These are phyloP conservation scores for Aspergillus novoparasiticus DNA, from an alignment of 2,329 filamentous ascomycete genomes.

Conservation along the genomic window DNA sequence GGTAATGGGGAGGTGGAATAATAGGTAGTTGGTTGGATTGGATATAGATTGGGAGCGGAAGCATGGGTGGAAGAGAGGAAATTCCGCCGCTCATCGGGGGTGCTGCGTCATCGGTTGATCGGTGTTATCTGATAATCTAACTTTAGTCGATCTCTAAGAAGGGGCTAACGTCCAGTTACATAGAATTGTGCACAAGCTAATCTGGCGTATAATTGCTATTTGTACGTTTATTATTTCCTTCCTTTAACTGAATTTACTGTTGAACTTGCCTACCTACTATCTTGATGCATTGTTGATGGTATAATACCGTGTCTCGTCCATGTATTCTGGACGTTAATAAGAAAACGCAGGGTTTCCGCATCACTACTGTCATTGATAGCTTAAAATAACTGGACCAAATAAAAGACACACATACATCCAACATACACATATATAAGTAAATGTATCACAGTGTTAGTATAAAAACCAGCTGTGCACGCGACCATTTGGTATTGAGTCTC, in stretches of 20 bases:
- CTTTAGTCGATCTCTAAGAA: neutral
- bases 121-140: constrained; percentile 17
- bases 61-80: constrained; percentile 2
- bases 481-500: neutral
- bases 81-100: constrained; percentile 22
- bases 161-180: neutral
- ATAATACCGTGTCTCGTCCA: neutral
- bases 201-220: neutral
- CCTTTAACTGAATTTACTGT: neutral
- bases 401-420: neutral
- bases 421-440: neutral
- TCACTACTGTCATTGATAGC: neutral
- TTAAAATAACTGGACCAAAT: neutral
- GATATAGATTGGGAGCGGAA: neutral
- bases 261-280: neutral
- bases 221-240: neutral
- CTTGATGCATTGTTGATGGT: neutral
- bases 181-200: neutral
- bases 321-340: neutral
- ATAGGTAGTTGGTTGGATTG: neutral
- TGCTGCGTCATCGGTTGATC: constrained; percentile 24
- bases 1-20: neutral
- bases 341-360: neutral
- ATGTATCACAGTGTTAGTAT: neutral
- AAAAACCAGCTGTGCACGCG: neutral